Percentiles rank a stretch among this genome's conserved stretches.
Evolutionary conservation across 78 protist genomes (phyloP).

Genomic region (Cavenderia fasciculata): DNA sequence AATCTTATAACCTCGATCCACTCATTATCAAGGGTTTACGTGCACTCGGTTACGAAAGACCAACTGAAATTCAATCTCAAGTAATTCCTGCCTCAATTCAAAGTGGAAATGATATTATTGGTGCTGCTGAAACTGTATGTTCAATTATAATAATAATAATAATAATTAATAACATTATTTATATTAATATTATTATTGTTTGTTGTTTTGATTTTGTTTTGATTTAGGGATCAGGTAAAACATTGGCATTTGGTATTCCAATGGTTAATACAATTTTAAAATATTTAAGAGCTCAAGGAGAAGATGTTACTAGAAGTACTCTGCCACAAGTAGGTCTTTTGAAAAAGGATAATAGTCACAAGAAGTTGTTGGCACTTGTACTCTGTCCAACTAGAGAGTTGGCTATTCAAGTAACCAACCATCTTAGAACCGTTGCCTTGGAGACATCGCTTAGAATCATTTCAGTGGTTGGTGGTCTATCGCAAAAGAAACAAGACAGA

Average conservation of each 20-base stretch:
- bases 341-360: not conserved
- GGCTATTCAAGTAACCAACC: slow-evolving; percentile 75
- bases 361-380: slow-evolving; percentile 45
- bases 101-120: slow-evolving; percentile 72
- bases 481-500: slow-evolving; percentile 83
- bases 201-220: slow-evolving; percentile 21
- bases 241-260: slow-evolving; percentile 93
- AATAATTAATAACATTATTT: not conserved
- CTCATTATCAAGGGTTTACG: slow-evolving; percentile 43
- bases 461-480: slow-evolving; percentile 88
- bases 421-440: slow-evolving; percentile 57
- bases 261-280: slow-evolving; percentile 71
- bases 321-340: too few relatives aligned
- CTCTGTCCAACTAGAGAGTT: slow-evolving; percentile 81
- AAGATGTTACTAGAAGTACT: not conserved
- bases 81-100: slow-evolving; percentile 53
- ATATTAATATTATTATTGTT: not conserved
- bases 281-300: slow-evolving; percentile 2
- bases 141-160: not conserved
- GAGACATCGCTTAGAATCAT: slow-evolving; percentile 63
- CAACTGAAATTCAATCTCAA: slow-evolving; percentile 74
- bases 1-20: slow-evolving; percentile 32
- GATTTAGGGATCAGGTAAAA: slow-evolving; percentile 91
- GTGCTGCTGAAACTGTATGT: slow-evolving; percentile 82
- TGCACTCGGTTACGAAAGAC: slow-evolving; percentile 62